Evolutionary conservation across 768 basidiomycete species (phyloP), one percentile per base, ranked within the genome.

Genomic region (Kondoa malvinella): DNA sequence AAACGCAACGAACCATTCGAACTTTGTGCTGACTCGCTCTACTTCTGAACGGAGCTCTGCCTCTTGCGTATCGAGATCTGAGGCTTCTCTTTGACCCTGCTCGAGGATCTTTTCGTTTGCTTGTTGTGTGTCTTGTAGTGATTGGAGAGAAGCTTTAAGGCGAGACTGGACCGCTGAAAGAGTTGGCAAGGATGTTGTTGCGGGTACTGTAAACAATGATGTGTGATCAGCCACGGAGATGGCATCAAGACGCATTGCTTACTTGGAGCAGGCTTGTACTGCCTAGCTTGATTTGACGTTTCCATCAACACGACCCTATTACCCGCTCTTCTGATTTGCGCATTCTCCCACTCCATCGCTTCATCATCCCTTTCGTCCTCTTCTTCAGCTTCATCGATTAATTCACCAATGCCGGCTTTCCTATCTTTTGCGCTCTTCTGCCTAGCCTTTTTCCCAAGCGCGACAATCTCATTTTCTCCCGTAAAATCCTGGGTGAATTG

Each of bases 1-100:
- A 67, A 80, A 79, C 70, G 77, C 78, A 26, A 75, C 74, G 56
- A 78, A 77, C 78, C 79, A 80, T 68, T 78, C 76, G 21, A 74
- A 70, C 72, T 80, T 80, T n/a, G 70, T 73, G 69, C 78, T 78
- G 1, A 77, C 76, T 59, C 75, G 67, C 34, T 74, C 75, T 0
- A 80, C 80, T 65, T 79, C 78, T 4, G 66, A 64, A 2, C 78
- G 73, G 15, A 80, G 68, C 29, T 79, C 78, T 1, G 56, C 32
- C 71, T 80, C 80, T 61, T 80, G 78, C 50, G 71, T 70, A 57
- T 77, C 77, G 8, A 80, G 71, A 2, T 73, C 67, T 2, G 70
- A 70, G 0, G 76, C 66, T 50, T 80, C 80, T 25, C 68, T 57
- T 1, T 69, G 72, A 4, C 75, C 74, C 4, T 74, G 70, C 21